Evolutionary conservation across 768 basidiomycete genomes (phyloP).

Genomic region (Boletus bicolor): DNA sequence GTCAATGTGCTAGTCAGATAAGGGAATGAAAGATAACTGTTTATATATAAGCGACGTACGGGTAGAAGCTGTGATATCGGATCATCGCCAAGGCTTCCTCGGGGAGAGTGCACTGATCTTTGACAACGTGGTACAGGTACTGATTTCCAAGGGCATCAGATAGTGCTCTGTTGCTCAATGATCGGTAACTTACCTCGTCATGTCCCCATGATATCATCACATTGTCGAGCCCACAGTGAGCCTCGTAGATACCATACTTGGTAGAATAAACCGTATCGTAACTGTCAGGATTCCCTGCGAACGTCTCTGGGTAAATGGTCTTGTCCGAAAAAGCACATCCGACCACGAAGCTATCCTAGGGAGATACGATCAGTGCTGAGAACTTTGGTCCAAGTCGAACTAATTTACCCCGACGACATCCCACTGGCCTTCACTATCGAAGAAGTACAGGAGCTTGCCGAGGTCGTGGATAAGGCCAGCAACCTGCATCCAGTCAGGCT

Average conservation of each 20-base stretch:
- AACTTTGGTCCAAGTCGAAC: not conserved
- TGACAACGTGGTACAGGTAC: slow-evolving; percentile 84
- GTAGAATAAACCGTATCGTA: slow-evolving; percentile 65
- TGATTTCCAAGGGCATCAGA: slow-evolving; percentile 27
- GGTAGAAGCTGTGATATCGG: slow-evolving; percentile 93
- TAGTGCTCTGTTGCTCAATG: not conserved
- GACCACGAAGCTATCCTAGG: slow-evolving; percentile 71
- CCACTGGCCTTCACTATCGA: slow-evolving; percentile 89
- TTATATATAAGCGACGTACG: slow-evolving; percentile 38
- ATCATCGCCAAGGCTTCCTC: slow-evolving; percentile 87
- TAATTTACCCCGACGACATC: slow-evolving; percentile 81
- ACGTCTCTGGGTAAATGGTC: slow-evolving; percentile 78
- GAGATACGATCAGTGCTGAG: slow-evolving; percentile 3
- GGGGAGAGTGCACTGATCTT: slow-evolving; percentile 78
- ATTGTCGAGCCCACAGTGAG: slow-evolving; percentile 79
- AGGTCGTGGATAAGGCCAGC: slow-evolving; percentile 86
- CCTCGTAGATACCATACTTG: slow-evolving; percentile 70
- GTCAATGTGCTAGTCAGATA: slow-evolving; percentile 2
- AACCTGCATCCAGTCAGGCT: slow-evolving; percentile 92
- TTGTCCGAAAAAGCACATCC: slow-evolving; percentile 85
- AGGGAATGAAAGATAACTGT: not conserved
- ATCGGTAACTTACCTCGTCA: slow-evolving; percentile 63
- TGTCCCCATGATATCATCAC: slow-evolving; percentile 92
- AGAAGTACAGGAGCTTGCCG: slow-evolving; percentile 82
- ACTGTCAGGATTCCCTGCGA: slow-evolving; percentile 68